Evolutionary conservation across 495 filamentous ascomycete genomes (phyloP), one percentile per base, ranked within the genome.

Genomic region (Bryoglossum gracile): DNA sequence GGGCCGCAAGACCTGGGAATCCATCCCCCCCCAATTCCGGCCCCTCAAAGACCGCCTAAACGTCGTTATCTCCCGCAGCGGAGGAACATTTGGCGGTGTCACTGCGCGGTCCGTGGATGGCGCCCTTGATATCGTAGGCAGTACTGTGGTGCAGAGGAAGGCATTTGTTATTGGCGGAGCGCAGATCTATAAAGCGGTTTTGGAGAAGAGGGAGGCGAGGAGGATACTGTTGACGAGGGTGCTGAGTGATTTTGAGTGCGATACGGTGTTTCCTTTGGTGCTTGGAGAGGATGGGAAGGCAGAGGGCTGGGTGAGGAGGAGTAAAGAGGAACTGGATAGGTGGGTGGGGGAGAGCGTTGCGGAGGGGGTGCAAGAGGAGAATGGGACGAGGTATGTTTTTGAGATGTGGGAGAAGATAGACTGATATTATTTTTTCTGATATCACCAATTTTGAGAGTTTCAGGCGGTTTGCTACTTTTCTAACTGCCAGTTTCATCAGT

Each of bases 1-100:
- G 91, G 92, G 92, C 40, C 86, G 92, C 54, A 95, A 92, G 66
- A 96, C 92, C 0, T 98, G 89, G 81, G 85, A 91, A 22, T 84
- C 78, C 36, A 88, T 98, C 3, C 91, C 91, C 2, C 57, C 65
- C 0, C 68, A 67, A 10, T 84, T 89, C 57, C 75, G 89, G n/a
- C 92, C 92, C 24, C 68, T 98, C 10, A 81, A 75, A 38, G 86
- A 77, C 19, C 65, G 92, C 21, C 63, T 84, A 4, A 97, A 88
- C 56, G 75, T 95, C 8, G 80, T 98, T 38, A 62, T 98, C 42
- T 83, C 79, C 26, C 70, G 84, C 8, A 57, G 22, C 0, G 59
- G 55, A 0, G 46, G 37, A 13, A 3, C 30, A 23, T 24, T 22
- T 13, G 68, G 19, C 56, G n/a, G 30, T 43, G 62, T 51, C 66